Evolutionary conservation across 768 basidiomycete genomes (phyloP), one percentile per base, ranked within the genome.

Genomic region (Leccinum disarticulatum): DNA sequence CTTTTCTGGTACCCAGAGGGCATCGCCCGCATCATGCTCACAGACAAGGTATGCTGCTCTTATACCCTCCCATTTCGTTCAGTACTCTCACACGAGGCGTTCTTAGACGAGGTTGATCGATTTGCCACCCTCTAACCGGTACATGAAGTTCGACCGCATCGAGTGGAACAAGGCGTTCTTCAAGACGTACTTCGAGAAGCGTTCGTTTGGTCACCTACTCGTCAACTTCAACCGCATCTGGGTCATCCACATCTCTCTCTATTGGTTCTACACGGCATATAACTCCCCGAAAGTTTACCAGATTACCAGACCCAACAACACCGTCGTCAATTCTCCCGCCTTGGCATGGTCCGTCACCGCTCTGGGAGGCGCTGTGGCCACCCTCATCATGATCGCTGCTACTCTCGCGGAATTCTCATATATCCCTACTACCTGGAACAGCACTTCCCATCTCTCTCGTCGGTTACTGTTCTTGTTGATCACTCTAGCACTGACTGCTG

Each of bases 201-300:
- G 97, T 31, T 95, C 95, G 0, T 93, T 96, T 74, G 91, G 94
- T 43, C 97, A 99, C 74, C 82, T 98, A 2, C 83, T 98, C 59
- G 95, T 99, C 83, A 98, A 99, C 81, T 99, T 99, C 81, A 98
- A 98, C 79, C 92, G 96, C 51, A 93, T 99, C 66, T 99, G 97
- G 95, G 94, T 98, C 74, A 90, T 96, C 63, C 97, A 98, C 77
- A 80, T 99, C 59, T 85, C 95, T 33, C 76, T 98, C 71, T 98
- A 89, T 81, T 98, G 90, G 84, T 98, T 88, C 77, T 98, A 97
- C 79, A 98, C 95, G 19, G 81, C 96, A 41, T 97, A 83, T 80
- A 98, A 98, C 76, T 90, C 95, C 15, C 93, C 93, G 1, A 85
- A 83, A 36, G 80, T 98, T 67, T 99, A 98, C 70, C 80, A 81